Percentiles rank a stretch among this genome's conserved stretches.
phyloP scores from a whole-genome alignment of 2,329 filamentous ascomycete genomes.

The Calonectria multiphialidica region DNA sequence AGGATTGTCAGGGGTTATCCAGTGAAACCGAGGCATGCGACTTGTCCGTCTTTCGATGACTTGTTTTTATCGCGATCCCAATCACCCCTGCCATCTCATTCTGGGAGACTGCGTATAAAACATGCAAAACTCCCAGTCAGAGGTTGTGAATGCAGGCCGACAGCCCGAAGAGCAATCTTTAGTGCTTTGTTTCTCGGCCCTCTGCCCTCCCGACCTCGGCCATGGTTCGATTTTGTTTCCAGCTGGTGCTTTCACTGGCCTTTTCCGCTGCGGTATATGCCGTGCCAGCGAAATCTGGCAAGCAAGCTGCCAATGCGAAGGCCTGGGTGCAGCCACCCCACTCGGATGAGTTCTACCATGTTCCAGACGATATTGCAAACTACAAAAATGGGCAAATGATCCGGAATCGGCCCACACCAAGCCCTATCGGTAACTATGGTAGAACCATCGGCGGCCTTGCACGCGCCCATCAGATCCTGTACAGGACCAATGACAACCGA shows the following conservation, averaged over 20 bases:
- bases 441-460: constrained; percentile 31
- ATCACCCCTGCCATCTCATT: background rate
- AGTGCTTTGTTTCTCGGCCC: background rate
- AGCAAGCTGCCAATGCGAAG: background rate
- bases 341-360: constrained; percentile 40
- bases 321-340: constrained; percentile 21
- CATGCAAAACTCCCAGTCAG: background rate
- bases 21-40: background rate
- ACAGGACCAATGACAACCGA: constrained; percentile 52
- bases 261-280: background rate
- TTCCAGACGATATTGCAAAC: constrained; percentile 29
- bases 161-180: background rate
- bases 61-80: background rate
- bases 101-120: background rate
- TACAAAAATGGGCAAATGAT: constrained; percentile 38
- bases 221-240: background rate
- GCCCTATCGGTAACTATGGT: constrained; percentile 36
- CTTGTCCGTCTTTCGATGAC: background rate
- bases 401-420: constrained; percentile 32
- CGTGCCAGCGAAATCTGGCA: background rate
- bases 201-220: background rate
- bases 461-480: constrained; percentile 50
- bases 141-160: background rate
- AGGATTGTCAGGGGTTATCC: constrained; percentile 2
- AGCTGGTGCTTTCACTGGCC: constrained; percentile 2